phyloP scores from a whole-genome alignment of 2,329 filamentous ascomycete species.

The Nemania sp. region DNA sequence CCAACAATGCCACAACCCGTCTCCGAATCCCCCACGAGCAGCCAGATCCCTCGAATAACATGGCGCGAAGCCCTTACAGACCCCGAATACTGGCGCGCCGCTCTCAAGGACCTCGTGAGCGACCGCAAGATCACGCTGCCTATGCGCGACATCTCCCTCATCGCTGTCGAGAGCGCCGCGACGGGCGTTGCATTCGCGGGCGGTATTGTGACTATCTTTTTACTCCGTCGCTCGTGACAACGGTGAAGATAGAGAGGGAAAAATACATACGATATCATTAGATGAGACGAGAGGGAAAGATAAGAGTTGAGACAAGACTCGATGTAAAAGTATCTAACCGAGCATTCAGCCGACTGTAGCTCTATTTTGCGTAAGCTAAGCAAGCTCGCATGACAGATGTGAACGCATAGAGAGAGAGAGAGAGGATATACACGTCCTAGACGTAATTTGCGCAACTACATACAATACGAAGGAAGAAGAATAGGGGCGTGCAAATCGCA shows the following conservation, averaged over 20 bases:
- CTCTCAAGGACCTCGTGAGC: constrained; percentile 64
- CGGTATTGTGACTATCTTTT: constrained; percentile 52
- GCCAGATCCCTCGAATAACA: background rate
- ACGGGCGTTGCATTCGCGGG: constrained; percentile 66
- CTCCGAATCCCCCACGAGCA: background rate
- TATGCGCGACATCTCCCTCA: constrained; percentile 71
- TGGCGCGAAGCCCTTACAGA: constrained; percentile 51
- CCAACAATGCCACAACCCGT: background rate
- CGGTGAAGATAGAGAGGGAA: constrained; percentile 1
- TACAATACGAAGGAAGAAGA: no score
- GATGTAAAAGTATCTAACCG: no score
- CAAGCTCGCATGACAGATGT: no score
- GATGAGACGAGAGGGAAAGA: no score
- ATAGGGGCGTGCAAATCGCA: no score
- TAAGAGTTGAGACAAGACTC: no score
- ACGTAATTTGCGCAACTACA: no score
- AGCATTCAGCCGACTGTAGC: no score
- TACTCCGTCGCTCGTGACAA: constrained; percentile 30
- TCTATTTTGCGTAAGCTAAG: no score
- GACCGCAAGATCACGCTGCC: constrained; percentile 64
- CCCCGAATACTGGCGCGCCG: constrained; percentile 51
- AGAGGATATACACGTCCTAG: no score
- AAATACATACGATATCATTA: background rate
- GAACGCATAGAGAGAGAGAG: no score
- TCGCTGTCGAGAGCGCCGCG: constrained; percentile 68